Conservation (phyloP, 2,329 filamentous ascomycete species). For the Ilyonectria mors-panacis region DNA sequence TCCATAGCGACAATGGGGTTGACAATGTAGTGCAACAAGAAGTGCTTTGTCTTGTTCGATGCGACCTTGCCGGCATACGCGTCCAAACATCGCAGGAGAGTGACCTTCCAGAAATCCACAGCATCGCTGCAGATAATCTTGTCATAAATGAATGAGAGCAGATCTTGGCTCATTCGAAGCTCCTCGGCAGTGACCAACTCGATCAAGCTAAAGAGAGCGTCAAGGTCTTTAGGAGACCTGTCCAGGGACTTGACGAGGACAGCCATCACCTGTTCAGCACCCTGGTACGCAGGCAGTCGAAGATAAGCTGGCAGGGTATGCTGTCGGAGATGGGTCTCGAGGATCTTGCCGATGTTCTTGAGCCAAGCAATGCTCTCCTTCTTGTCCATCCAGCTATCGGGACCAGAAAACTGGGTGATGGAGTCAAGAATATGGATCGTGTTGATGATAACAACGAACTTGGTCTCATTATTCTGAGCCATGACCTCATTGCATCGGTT, state of each 20-base stretch:
- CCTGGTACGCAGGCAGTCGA: constrained; percentile 89
- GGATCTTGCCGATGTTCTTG: constrained; percentile 79
- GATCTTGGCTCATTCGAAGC: constrained; percentile 80
- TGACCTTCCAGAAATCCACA: constrained; percentile 86
- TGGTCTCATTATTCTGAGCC: constrained; percentile 78
- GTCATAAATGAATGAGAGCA: constrained; percentile 88
- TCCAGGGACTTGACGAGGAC: constrained; percentile 87
- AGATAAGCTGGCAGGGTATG: constrained; percentile 80
- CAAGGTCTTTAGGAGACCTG: constrained; percentile 81
- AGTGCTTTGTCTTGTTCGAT: constrained; percentile 92
- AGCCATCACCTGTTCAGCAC: constrained; percentile 87
- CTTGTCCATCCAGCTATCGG: constrained; percentile 80
- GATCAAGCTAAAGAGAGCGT: constrained; percentile 87
- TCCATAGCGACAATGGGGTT: constrained; percentile 98
- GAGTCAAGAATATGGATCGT: constrained; percentile 89
- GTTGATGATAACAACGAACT: constrained; percentile 82
- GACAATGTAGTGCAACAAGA: constrained; percentile 90
- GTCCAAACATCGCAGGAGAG: constrained; percentile 89
- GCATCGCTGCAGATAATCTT: constrained; percentile 88
- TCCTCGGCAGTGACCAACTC: constrained; percentile 88
- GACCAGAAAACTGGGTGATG: constrained; percentile 76
- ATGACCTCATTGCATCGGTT: constrained; percentile 75
- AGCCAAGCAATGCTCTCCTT: constrained; percentile 73
- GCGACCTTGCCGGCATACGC: constrained; percentile 84
- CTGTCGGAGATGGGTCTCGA: constrained; percentile 80